Percentiles rank a stretch among this genome's conserved stretches.
phyloP scores from a whole-genome alignment of 2,329 filamentous ascomycete genomes.

The Colletotrichum navitas region DNA sequence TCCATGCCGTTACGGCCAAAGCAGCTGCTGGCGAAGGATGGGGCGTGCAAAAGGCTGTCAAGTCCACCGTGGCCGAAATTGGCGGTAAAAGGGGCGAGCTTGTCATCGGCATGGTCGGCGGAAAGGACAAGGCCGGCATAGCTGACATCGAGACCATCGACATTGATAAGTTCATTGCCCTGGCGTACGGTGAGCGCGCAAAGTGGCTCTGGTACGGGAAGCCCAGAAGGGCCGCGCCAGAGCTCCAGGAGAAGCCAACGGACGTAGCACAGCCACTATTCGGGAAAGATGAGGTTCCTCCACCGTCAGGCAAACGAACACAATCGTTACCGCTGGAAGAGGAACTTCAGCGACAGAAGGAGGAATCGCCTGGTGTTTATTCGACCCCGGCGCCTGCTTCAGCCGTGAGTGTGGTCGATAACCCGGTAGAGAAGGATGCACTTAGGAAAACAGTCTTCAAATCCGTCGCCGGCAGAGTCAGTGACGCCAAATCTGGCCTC shows the following conservation, averaged over 20 bases:
- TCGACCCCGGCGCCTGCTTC: slow-evolving; percentile 60
- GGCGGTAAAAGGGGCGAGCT: slow-evolving; percentile 95
- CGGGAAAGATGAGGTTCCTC: slow-evolving; percentile 64
- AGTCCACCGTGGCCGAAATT: slow-evolving; percentile 93
- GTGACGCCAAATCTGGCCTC: slow-evolving; percentile 84
- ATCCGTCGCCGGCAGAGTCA: slow-evolving; percentile 82
- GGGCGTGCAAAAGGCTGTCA: slow-evolving; percentile 93
- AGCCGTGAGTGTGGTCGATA: slow-evolving; percentile 61
- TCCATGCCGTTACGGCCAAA: slow-evolving; percentile 89
- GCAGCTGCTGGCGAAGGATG: slow-evolving; percentile 90
- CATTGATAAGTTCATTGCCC: slow-evolving; percentile 83
- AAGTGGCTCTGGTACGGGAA: slow-evolving; percentile 98
- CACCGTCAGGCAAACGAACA: slow-evolving; percentile 61
- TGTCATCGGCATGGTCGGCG: slow-evolving; percentile 92
- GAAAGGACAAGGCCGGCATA: slow-evolving; percentile 88
- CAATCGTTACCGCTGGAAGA: slow-evolving; percentile 67
- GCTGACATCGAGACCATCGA: slow-evolving; percentile 94
- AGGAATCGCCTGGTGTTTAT: slow-evolving; percentile 60
- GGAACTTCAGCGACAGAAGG: slow-evolving; percentile 59
- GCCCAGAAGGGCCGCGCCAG: slow-evolving; percentile 72
- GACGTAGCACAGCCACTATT: slow-evolving; percentile 64
- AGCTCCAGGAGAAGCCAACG: slow-evolving; percentile 61
- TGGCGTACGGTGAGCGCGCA: slow-evolving; percentile 83
- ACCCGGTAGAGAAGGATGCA: slow-evolving; percentile 66
- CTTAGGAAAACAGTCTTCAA: slow-evolving; percentile 79